Conservation (phyloP, 768 basidiomycete species). For the Leccinum subtestaceum region DNA sequence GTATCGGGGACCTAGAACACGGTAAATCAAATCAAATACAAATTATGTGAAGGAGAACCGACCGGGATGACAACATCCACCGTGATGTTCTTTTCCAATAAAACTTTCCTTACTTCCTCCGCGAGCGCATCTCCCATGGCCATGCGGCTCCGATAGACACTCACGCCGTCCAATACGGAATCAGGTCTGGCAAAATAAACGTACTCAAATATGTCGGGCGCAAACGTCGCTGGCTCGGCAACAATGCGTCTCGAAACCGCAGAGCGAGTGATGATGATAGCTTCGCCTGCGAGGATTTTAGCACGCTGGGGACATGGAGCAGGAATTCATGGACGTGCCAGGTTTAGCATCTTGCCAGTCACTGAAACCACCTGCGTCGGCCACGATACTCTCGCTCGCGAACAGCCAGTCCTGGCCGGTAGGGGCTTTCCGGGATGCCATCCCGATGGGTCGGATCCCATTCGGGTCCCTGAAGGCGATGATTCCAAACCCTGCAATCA, state of each 20-base stretch:
- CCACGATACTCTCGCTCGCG: conserved; percentile 94
- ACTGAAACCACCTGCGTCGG: conserved; percentile 86
- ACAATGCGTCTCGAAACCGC: conserved; percentile 75
- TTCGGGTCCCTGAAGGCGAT: conserved; percentile 98
- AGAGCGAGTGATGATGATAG: conserved; percentile 88
- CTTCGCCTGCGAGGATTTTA: conserved; percentile 63
- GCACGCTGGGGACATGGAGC: not conserved
- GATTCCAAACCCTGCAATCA: conserved; percentile 98
- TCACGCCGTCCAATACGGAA: conserved; percentile 95
- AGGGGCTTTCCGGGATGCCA: conserved; percentile 63
- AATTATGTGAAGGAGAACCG: conserved; percentile 8
- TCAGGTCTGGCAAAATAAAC: conserved; percentile 99
- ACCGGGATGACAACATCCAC: conserved; percentile 98
- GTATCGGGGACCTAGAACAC: conserved; percentile 86
- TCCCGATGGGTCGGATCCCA: conserved; percentile 91
- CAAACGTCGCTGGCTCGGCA: conserved; percentile 67
- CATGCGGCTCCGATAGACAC: conserved; percentile 97
- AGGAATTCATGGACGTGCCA: conserved; percentile 44
- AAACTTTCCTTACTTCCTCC: conserved; percentile 74
- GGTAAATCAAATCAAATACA: conserved; percentile 1
- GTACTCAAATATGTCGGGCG: conserved; percentile 98
- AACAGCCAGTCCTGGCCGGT: conserved; percentile 82
- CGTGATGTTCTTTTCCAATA: conserved; percentile 61
- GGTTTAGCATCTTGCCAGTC: conserved; percentile 95
- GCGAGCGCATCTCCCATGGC: conserved; percentile 98